A percentile compares a stretch with the other conserved stretches of the same genome.
phyloP scores from a whole-genome alignment of 2,329 filamentous ascomycete species.

The Parastagonospora avenae region DNA sequence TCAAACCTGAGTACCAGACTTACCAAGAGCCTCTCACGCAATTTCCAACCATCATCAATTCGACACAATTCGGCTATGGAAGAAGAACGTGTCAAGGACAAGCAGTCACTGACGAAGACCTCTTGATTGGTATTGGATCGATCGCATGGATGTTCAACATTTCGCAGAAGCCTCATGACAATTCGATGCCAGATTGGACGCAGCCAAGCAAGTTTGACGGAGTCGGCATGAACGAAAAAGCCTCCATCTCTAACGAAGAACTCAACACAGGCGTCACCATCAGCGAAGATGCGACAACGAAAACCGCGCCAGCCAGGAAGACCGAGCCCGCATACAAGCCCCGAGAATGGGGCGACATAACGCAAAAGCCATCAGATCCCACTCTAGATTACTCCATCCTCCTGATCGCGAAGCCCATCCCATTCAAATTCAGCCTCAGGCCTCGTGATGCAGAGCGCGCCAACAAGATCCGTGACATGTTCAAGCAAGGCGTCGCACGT shows the following conservation, averaged over 20 bases:
- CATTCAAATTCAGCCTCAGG: constrained; percentile 50
- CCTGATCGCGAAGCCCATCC: constrained; percentile 53
- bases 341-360: constrained; percentile 28
- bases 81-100: constrained; percentile 54
- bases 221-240: constrained; percentile 38
- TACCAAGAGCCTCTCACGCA: constrained; percentile 58
- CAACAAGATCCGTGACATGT: constrained; percentile 40
- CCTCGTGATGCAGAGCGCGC: constrained; percentile 43
- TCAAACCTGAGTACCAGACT: constrained; percentile 61
- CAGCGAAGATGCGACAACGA: constrained; percentile 20
- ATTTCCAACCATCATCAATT: constrained; percentile 60
- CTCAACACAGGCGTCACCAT: constrained; percentile 36
- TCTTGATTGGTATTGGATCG: constrained; percentile 50
- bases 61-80: constrained; percentile 61
- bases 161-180: constrained; percentile 21
- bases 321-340: constrained; percentile 24
- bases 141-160: constrained; percentile 55
- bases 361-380: constrained; percentile 42
- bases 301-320: constrained; percentile 11
- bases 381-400: constrained; percentile 52
- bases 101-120: constrained; percentile 49
- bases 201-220: constrained; percentile 19
- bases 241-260: constrained; percentile 44
- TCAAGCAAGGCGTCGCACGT: constrained; percentile 40
- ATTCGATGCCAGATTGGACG: constrained; percentile 2